Percentiles rank a stretch among this genome's conserved stretches.
phyloP scores from a whole-genome alignment of 495 filamentous ascomycete genomes.

The Clavariopsis aquatica region DNA sequence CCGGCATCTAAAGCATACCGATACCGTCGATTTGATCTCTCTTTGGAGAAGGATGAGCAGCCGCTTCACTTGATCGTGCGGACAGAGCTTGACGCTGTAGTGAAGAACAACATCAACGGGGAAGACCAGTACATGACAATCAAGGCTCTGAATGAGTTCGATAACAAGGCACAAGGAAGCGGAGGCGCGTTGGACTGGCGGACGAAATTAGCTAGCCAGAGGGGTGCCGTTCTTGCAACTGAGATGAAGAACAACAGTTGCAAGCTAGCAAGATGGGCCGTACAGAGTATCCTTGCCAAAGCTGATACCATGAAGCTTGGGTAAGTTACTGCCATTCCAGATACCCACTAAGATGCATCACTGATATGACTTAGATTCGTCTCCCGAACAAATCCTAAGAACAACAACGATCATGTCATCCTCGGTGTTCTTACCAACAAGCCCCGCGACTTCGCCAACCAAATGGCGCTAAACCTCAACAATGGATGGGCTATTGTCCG shows the following conservation, averaged over 20 bases:
- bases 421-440: constrained; percentile 97
- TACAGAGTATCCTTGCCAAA: constrained; percentile 91
- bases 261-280: constrained; percentile 96
- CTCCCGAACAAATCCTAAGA: constrained; percentile 87
- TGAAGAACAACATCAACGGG: constrained; percentile 86
- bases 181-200: constrained; percentile 96
- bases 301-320: constrained; percentile 98
- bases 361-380: constrained; percentile 66
- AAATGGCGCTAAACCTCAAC: constrained; percentile 95
- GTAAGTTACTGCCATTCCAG: constrained; percentile 49
- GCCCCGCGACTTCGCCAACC: constrained; percentile 89
- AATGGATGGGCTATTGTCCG: constrained; percentile 99
- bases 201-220: constrained; percentile 84
- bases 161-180: constrained; percentile 92
- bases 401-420: constrained; percentile 84
- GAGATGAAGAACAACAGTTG: constrained; percentile 99
- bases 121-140: constrained; percentile 88
- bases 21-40: constrained; percentile 94
- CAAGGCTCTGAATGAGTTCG: constrained; percentile 98
- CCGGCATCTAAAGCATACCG: constrained; percentile 96
- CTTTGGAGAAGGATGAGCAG: constrained; percentile 84
- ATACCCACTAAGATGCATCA: not conserved
- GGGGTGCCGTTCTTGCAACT: constrained; percentile 96
- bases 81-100: constrained; percentile 92
- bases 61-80: constrained; percentile 89